phyloP scores from a whole-genome alignment of 176 grass and related monocot species.

The Zea mays region Zm-B73-REFERENCE-NAM-5.0 NC_050102.1:161751501-161752000 shows the following conservation, averaged over 20 bases:
- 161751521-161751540: conserved; percentile 12
- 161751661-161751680: conserved; percentile 57
- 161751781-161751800: conserved; percentile 47
- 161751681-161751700: conserved; percentile 74
- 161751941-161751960: conserved; percentile 77
- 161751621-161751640: conserved; percentile 50
- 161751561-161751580: conserved; percentile 45
- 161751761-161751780: conserved; percentile 74
- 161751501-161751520: conserved; percentile 56
- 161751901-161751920: conserved; percentile 84
- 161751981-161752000: conserved; percentile 76
- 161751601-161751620: conserved; percentile 84
- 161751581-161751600: conserved; percentile 47
- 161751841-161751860: conserved; percentile 84
- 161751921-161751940: conserved; percentile 90
- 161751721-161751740: conserved; percentile 84
- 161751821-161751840: conserved; percentile 42
- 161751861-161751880: conserved; percentile 91
- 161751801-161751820: conserved; percentile 57
- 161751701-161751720: conserved; percentile 77
- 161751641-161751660: conserved; percentile 43
- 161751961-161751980: conserved; percentile 75
- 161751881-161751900: conserved; percentile 92
- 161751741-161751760: conserved; percentile 80
- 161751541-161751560: conserved; percentile 47